phyloP scores from a whole-genome alignment of 139 green algal genomes.

The Spirogloea muscicola region DNA sequence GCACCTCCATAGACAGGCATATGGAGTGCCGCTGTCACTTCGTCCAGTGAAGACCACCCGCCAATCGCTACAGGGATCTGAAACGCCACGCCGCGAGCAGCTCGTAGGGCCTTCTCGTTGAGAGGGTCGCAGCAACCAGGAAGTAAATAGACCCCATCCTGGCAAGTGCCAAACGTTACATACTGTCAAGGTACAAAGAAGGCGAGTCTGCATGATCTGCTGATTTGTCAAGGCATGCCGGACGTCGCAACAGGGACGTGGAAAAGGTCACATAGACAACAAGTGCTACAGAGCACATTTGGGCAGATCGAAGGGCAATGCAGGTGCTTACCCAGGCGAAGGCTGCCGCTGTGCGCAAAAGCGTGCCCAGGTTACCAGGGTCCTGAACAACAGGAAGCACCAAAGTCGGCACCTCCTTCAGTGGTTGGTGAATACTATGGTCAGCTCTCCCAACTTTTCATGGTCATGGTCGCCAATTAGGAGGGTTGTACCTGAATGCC shows the following conservation, averaged over 20 bases:
- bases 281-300: too few species aligned
- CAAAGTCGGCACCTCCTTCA: too few species aligned
- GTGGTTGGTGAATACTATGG: too few species aligned
- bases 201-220: too few species aligned
- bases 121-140: slow-evolving; percentile 50
- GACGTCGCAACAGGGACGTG: not conserved
- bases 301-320: too few species aligned
- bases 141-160: slow-evolving; percentile 43
- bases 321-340: slow-evolving; percentile 48
- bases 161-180: too few species aligned
- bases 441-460: not conserved
- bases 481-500: slow-evolving; percentile 34
- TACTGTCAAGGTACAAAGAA: too few species aligned
- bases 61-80: slow-evolving; percentile 6
- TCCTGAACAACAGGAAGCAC: slow-evolving; percentile 47
- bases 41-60: slow-evolving; percentile 28
- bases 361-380: slow-evolving; percentile 51
- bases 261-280: too few species aligned
- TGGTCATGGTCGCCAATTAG: too few species aligned
- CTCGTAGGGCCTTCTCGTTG: slow-evolving; percentile 51
- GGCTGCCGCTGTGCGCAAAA: slow-evolving; percentile 46
- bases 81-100: slow-evolving; percentile 26
- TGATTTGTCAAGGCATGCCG: too few species aligned
- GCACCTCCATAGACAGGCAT: too few species aligned
- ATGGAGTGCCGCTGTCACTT: too few species aligned